phyloP scores from a whole-genome alignment of 441 rosid species.

The Brassica balearica region DNA sequence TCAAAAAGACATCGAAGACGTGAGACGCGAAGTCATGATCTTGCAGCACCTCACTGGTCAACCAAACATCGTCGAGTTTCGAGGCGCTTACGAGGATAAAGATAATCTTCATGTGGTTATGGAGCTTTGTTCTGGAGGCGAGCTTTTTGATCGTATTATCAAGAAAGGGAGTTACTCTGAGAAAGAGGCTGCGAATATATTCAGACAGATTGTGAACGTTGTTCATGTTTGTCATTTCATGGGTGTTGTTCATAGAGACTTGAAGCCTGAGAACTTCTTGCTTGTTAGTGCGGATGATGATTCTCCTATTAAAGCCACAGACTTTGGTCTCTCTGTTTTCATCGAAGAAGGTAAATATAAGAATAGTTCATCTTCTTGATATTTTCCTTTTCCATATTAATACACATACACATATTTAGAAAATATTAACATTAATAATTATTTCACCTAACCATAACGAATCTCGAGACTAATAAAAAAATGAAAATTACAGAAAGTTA shows the following conservation, averaged over 20 bases:
- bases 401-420: not conserved
- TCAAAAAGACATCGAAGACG: slow-evolving; percentile 55
- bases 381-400: not conserved
- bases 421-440: too few species aligned
- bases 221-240: slow-evolving; percentile 74
- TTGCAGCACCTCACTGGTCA: slow-evolving; percentile 69
- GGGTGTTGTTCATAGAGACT: slow-evolving; percentile 75
- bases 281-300: slow-evolving; percentile 49
- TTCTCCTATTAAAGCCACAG: slow-evolving; percentile 61
- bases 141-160: slow-evolving; percentile 70
- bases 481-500: too few species aligned
- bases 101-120: slow-evolving; percentile 59
- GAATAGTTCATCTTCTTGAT: not conserved
- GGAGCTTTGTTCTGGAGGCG: slow-evolving; percentile 79
- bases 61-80: slow-evolving; percentile 71
- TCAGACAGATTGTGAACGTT: slow-evolving; percentile 67
- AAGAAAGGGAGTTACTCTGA: slow-evolving; percentile 61
- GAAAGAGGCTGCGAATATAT: slow-evolving; percentile 59
- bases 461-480: too few species aligned
- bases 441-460: too few species aligned
- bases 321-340: slow-evolving; percentile 73
- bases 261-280: slow-evolving; percentile 80
- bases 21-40: slow-evolving; percentile 63
- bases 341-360: slow-evolving; percentile 59
- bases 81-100: slow-evolving; percentile 65